These are phyloP conservation scores for Phytophthora fragariaefolia DNA, from an alignment of 352 stramenopile species.

Conservation along the genomic window DNA sequence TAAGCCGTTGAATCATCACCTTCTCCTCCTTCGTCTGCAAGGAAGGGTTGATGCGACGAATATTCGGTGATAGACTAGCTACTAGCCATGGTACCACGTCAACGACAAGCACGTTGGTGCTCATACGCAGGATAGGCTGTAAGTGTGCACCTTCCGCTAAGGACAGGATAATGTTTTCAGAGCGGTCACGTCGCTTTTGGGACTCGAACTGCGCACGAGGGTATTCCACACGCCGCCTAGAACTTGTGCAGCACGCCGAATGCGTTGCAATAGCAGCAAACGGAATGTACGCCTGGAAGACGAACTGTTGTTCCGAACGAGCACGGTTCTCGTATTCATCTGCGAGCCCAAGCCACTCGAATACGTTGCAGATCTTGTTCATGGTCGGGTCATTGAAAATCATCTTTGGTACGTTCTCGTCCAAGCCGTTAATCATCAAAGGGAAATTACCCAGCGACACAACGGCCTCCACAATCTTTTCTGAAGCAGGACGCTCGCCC, in stretches of 20 bases:
- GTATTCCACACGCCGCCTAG: slow-evolving; percentile 75
- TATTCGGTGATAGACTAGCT: slow-evolving; percentile 62
- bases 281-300: slow-evolving; percentile 68
- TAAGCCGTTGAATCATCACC: slow-evolving; percentile 65
- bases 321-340: slow-evolving; percentile 74
- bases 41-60: slow-evolving; percentile 64
- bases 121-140: slow-evolving; percentile 64
- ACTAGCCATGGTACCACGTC: slow-evolving; percentile 84
- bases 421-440: slow-evolving; percentile 84
- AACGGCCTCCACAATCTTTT: slow-evolving; percentile 74
- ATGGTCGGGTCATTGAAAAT: slow-evolving; percentile 92
- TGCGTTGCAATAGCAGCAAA: slow-evolving; percentile 79
- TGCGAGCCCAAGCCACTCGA: slow-evolving; percentile 86
- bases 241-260: slow-evolving; percentile 75
- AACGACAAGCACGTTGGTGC: slow-evolving; percentile 62
- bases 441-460: slow-evolving; percentile 79
- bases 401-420: slow-evolving; percentile 91
- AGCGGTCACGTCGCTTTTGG: slow-evolving; percentile 63
- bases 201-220: slow-evolving; percentile 66
- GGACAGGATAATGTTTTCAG: slow-evolving; percentile 70
- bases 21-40: slow-evolving; percentile 77
- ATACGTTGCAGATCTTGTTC: slow-evolving; percentile 80
- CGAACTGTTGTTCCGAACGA: slow-evolving; percentile 75
- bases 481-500: slow-evolving; percentile 31
- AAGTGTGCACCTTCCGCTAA: slow-evolving; percentile 69